Evolutionary conservation across 2,329 filamentous ascomycete genomes (phyloP).

Genomic region (Mycosphaerella sp.): DNA sequence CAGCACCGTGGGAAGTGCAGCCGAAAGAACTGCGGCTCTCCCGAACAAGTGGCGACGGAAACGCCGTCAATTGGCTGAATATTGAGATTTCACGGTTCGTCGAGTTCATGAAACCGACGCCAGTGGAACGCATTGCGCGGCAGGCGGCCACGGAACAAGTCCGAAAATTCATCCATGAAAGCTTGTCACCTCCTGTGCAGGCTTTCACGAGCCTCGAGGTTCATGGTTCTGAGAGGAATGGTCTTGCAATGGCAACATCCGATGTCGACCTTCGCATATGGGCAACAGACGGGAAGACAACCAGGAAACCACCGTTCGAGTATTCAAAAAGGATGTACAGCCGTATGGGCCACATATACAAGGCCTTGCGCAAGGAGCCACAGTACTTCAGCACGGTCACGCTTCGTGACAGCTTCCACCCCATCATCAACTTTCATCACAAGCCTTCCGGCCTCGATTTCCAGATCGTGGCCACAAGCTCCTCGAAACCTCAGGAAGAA

Average conservation of each 20-base stretch:
- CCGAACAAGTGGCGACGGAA: background rate
- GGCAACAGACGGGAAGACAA: constrained; percentile 20
- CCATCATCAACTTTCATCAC: constrained; percentile 42
- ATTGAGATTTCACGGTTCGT: constrained; percentile 44
- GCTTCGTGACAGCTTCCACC: constrained; percentile 32
- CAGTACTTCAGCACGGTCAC: background rate
- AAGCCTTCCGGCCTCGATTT: constrained; percentile 44
- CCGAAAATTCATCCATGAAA: constrained; percentile 25
- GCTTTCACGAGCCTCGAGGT: constrained; percentile 30
- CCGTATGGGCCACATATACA: constrained; percentile 14
- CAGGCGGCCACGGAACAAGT: constrained; percentile 32
- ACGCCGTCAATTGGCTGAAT: constrained; percentile 19
- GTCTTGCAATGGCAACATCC: constrained; percentile 48
- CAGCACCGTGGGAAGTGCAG: constrained; percentile 8
- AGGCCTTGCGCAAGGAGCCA: background rate
- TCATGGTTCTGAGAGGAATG: constrained; percentile 50
- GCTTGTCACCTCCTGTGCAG: constrained; percentile 26
- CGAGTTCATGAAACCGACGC: constrained; percentile 40
- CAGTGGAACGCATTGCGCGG: constrained; percentile 38
- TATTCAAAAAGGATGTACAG: constrained; percentile 1
- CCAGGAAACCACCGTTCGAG: background rate
- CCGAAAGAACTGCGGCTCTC: background rate
- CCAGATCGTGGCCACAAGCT: constrained; percentile 46
- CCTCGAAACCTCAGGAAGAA: constrained; percentile 37
- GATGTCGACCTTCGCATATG: constrained; percentile 48